Evolutionary conservation across 108 stramenopile species (phyloP), one percentile per base, ranked within the genome.

Genomic region (Cyclotella kingstonii): DNA sequence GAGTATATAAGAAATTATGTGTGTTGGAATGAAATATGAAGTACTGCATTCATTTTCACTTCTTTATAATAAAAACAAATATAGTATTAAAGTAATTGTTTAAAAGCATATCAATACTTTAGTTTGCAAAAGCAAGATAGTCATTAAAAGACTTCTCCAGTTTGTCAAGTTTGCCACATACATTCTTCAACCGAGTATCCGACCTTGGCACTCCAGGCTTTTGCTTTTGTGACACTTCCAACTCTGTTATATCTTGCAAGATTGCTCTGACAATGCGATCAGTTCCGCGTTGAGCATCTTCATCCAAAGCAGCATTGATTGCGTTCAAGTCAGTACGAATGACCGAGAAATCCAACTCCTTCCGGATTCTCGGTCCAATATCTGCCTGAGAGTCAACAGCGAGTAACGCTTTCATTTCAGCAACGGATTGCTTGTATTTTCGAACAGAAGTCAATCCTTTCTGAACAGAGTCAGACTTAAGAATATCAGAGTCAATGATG

Each of bases 221-320:
- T 67, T 90, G 83, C 46, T 69, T 76, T 33, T 84, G 82, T 23
- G 91, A 77, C 15, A 69, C 67, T 59, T 91, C 91, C 49, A 93
- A 65, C 67, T 95, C 94, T 22, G 87, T 88, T 43, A 91, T 76
- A 53, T 95, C 95, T 77, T 96, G 95, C 63, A 96, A 58, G 33
- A 96, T 90, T 23, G 80, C 73, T 29, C 95, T 83, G 54, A 93
- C 88, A 60, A 96, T 62, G 54, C 93, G 89, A 77, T 96, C 95
- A 23, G 93, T 94, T 14, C 95, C 95, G 47, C 91, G 73, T 68
- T 94, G 93, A 8, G 91, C 93, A 21, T 96, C 95, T 75, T 96
- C 95, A 65, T 94, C 93, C 52, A 96, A 91, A 21, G 90, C 91
- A 26, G 70, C 76, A 73, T 93, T 93, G 44, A 93, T 58, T 23